These are phyloP conservation scores for Xanthoparmelia taractica DNA, from an alignment of 495 filamentous ascomycete species.

Conservation along the genomic window DNA sequence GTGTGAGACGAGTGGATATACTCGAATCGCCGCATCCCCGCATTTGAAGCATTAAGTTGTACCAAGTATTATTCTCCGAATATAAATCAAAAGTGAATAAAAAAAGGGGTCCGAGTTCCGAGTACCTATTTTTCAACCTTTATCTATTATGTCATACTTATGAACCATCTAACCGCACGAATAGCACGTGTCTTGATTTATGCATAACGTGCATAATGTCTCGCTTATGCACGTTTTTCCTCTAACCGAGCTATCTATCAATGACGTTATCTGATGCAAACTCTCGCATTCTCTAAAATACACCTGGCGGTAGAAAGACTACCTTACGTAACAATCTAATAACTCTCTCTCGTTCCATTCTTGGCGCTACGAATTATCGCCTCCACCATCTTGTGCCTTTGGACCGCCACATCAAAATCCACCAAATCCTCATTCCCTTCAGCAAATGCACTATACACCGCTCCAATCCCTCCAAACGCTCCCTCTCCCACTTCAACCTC, in stretches of 20 bases:
- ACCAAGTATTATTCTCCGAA: constrained; percentile 10
- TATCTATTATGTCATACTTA: too few relatives aligned
- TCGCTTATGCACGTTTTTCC: background rate
- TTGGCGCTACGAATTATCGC: constrained; percentile 16
- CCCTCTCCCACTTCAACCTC: constrained; percentile 6
- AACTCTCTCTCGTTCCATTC: constrained; percentile 15
- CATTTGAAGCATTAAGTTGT: constrained; percentile 3
- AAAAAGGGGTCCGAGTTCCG: background rate
- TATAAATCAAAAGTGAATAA: background rate
- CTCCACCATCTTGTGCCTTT: constrained; percentile 18
- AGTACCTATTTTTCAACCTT: too few relatives aligned
- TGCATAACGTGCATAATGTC: too few relatives aligned
- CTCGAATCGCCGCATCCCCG: constrained; percentile 1
- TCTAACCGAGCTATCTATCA: background rate
- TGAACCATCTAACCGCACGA: background rate
- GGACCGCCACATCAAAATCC: constrained; percentile 20
- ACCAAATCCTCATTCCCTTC: constrained; percentile 14
- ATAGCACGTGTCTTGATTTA: too few relatives aligned
- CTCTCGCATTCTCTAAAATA: too few relatives aligned
- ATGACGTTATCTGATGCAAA: background rate
- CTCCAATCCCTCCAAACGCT: constrained; percentile 16
- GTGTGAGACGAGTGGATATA: background rate
- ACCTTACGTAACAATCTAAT: background rate
- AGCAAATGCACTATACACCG: constrained; percentile 18
- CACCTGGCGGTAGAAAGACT: too few relatives aligned